Evolutionary conservation across 2,329 filamentous ascomycete species (phyloP).

Genomic region (Ilyonectria sp.): DNA sequence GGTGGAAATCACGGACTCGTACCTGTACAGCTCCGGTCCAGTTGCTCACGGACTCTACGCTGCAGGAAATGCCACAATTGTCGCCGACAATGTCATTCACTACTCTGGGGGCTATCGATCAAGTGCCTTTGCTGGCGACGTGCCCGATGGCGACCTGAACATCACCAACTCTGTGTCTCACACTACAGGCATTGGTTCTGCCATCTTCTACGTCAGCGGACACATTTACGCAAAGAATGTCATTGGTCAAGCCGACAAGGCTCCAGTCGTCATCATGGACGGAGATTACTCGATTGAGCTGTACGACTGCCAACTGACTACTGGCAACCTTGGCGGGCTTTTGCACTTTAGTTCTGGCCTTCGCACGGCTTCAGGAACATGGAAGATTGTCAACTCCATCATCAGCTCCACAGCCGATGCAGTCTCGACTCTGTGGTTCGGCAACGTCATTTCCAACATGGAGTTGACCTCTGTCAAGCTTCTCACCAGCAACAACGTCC

Average conservation of each 20-base stretch:
- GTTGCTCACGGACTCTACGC: constrained; percentile 17
- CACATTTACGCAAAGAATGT: constrained; percentile 14
- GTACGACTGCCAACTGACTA: constrained; percentile 6
- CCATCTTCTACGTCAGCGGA: constrained; percentile 7
- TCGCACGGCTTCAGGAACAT: not conserved
- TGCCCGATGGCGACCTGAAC: constrained; percentile 9
- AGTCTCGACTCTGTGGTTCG: constrained; percentile 10
- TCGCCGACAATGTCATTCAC: constrained; percentile 1
- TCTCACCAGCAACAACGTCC: not conserved
- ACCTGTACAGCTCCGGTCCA: constrained; percentile 11
- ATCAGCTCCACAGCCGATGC: constrained; percentile 2
- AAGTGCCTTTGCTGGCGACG: constrained; percentile 4
- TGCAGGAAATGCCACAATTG: constrained; percentile 13
- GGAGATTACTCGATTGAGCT: not conserved
- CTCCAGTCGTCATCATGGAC: constrained; percentile 13
- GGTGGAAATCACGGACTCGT: constrained; percentile 5
- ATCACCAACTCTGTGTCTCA: constrained; percentile 7
- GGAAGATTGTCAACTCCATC: constrained; percentile 1
- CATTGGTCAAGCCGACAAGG: constrained; percentile 6
- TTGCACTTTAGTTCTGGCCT: constrained; percentile 4
- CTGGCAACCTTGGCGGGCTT: constrained; percentile 10
- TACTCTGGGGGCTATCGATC: constrained; percentile 10
- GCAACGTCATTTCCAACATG: constrained; percentile 9
- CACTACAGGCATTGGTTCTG: constrained; percentile 9
- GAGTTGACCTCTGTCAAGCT: constrained; percentile 3